phyloP scores from a whole-genome alignment of 495 filamentous ascomycete genomes.

The Aspergillus mulundensis region DNA sequence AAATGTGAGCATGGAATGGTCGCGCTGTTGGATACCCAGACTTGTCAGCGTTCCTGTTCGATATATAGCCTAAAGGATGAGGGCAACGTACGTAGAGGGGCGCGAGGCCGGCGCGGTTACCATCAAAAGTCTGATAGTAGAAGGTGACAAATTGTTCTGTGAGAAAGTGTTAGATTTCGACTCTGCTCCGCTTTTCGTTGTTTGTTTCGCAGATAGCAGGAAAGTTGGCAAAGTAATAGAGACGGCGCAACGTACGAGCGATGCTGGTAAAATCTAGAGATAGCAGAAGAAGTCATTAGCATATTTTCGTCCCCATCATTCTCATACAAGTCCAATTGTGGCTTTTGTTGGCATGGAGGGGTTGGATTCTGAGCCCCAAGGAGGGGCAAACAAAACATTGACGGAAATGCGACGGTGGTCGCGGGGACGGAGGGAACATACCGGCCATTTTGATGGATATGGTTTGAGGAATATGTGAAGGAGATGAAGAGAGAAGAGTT shows the following conservation, averaged over 20 bases:
- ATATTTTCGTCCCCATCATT: background rate
- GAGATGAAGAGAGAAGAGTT: background rate
- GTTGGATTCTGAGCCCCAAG: slow-evolving; percentile 10
- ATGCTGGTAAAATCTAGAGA: slow-evolving; percentile 48
- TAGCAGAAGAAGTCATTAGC: slow-evolving; percentile 18
- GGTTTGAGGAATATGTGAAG: background rate
- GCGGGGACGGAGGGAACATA: slow-evolving; percentile 21
- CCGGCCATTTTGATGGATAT: slow-evolving; percentile 37
- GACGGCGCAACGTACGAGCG: slow-evolving; percentile 47
- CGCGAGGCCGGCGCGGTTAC: slow-evolving; percentile 54
- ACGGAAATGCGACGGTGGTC: background rate
- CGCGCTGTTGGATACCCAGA: slow-evolving; percentile 51
- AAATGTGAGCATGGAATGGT: slow-evolving; percentile 90
- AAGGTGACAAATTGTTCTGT: slow-evolving; percentile 78
- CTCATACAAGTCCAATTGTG: background rate
- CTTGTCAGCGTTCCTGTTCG: background rate
- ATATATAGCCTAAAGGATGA: background rate
- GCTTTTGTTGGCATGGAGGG: slow-evolving; percentile 11
- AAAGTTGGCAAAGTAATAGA: background rate
- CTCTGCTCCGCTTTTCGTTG: background rate
- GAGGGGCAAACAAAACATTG: slow-evolving; percentile 22
- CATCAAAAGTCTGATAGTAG: slow-evolving; percentile 88
- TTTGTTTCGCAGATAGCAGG: background rate
- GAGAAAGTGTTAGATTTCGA: slow-evolving; percentile 16
- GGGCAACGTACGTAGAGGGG: slow-evolving; percentile 67